Base-by-base conservation (phyloP, 805 yeast species). In the Lachancea lanzarotensis region DNA sequence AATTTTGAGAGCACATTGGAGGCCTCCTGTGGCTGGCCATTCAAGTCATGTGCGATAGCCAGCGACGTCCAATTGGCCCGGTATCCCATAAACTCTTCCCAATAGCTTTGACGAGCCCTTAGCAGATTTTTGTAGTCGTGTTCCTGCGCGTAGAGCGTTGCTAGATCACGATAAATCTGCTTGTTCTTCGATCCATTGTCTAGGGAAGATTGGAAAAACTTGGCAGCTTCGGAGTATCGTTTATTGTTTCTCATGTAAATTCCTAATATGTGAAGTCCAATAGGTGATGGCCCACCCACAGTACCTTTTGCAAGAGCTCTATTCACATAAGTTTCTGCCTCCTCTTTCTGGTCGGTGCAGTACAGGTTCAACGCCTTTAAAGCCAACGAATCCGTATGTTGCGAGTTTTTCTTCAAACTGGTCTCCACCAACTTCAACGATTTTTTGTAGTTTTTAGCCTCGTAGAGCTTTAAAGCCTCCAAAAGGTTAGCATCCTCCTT, bases 11-110 rank as follows among this genome's bases (percentile, higher is more conserved):
- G 73, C 1, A 91, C 84, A 45, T 76, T 76, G 45, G 82, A 81
- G 6, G 96, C 91, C 19, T 77, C 78, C 31, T 69, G 70, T 56
- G 72, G 75, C 56, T 89, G 86, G 20, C 76, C 75, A 60, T 77
- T 78, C 59, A 90, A 70, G 62, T 85, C 86, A 59, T 84, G 87
- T 1, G 97, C 95, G 35, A 88, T 73, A 1, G 95, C 96, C 42
- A 84, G 72, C 0, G 83, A 82, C 1, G 95, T 84, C 96, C 96
- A 90, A 59, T 87, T 85, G 49, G 91, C 89, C 52, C 96, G 76
- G 60, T 79, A 85, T 0, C 95, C 95, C 10, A 93, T 80, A 54
- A 76, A 82, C 20, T 76, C 74, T 55, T 83, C 85, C 63, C 93
- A 73, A 55, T 79, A 81, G 32, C 73, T 71, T 48, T 77, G 79